These are phyloP conservation scores for Prunus yedoensis DNA, from an alignment of 331 rosid species.

Conservation along the genomic window DNA sequence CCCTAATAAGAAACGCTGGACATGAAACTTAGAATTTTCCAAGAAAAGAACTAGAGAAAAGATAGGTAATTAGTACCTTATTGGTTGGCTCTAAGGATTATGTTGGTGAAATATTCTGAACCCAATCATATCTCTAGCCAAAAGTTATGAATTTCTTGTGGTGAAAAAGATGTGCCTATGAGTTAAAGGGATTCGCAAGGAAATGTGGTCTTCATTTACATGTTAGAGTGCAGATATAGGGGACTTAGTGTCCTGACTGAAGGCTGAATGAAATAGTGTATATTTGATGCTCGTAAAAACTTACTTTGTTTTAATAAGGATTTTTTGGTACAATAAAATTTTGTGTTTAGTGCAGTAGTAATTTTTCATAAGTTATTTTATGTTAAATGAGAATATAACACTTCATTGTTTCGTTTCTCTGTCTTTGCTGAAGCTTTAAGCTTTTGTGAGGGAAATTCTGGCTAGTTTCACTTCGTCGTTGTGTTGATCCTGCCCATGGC, in stretches of 20 bases:
- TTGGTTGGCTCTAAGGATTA: not conserved
- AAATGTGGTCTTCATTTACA: not conserved
- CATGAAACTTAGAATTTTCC: not conserved
- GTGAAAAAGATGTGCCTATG: not conserved
- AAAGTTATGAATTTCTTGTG: not conserved
- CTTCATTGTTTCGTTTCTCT: conserved; percentile 24
- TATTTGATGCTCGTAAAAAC: not conserved
- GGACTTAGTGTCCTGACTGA: not conserved
- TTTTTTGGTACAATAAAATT: not conserved
- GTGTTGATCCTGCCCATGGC: conserved; percentile 59
- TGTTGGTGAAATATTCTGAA: not conserved
- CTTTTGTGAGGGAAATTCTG: conserved; percentile 34
- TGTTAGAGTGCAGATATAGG: not conserved
- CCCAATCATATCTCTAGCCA: not conserved
- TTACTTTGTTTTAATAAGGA: not conserved
- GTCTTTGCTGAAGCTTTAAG: conserved; percentile 34
- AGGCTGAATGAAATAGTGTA: not conserved
- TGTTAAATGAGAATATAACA: conserved; percentile 3
- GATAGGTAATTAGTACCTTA: not conserved
- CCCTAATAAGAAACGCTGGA: not conserved
- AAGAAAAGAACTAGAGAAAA: not conserved
- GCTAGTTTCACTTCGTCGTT: conserved; percentile 28
- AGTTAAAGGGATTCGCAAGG: not conserved
- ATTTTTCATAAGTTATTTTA: not conserved
- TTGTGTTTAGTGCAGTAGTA: not conserved